Base-by-base conservation (phyloP, 1,284 basidiomycete species). In the Xerocomus nothofagi region DNA sequence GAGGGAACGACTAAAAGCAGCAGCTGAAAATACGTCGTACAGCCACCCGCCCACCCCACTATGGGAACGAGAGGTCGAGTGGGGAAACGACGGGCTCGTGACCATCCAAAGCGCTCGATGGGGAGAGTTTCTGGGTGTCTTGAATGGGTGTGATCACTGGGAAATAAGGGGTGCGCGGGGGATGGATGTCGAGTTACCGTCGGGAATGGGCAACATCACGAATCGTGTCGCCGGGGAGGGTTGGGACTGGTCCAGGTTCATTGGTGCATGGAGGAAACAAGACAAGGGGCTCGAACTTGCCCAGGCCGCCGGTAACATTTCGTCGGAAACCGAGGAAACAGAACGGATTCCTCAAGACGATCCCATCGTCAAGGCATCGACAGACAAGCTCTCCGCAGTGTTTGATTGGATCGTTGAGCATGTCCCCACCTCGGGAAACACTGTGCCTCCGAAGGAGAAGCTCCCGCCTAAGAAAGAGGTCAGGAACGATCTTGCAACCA, bases 141-240 rank as follows among this genome's bases (percentile, higher is more conserved):
- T 99, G 64, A 91, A 97, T 56, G 88, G 86, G 3, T 90, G 86
- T 58, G 95, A 99, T 73, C 97, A 99, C 66, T 99, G 97, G 97
- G 91, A 97, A 62, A 78, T 98, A 61, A 75, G 97, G 49, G 97
- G 97, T 0, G 86, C 86, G 3, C 65, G 81, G 17, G 85, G 88
- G 3, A 72, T 84, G 55, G 84, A 86, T 34, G 74, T 85, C 0
- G 84, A 86, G 55, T 56, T 86, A 14, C 75, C 81, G 4, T 75
- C 76, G 4, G 71, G 81, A 3, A 56, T 63, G 23, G 50, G 60
- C 17, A 51, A 44, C 31, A 44, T 70, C 33, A 53, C 58, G n/a
- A 56, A 53, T 44, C 57, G 57, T 32, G 49, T 58, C 49, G 49
- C 45, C 12, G 70, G 71, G 2, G 78, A 82, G 39, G 76, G 75